Base-by-base conservation (phyloP, 2,329 filamentous ascomycete genomes). In the Aspergillus candidus region DNA sequence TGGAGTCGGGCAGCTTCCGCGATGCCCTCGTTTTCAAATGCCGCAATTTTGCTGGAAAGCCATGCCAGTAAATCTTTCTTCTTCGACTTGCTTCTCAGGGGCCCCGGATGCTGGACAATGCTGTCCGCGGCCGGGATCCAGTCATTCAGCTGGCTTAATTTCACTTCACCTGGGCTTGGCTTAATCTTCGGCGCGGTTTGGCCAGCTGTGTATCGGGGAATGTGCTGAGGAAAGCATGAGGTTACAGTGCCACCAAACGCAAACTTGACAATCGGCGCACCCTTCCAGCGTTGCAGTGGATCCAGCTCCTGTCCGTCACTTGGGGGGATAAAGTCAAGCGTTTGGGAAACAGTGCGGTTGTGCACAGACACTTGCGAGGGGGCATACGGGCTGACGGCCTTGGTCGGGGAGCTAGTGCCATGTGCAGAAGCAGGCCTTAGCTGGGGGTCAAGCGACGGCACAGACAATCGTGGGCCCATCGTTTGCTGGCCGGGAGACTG, bases 41-140 rank as follows among this genome's bases (percentile, higher is more conserved):
- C 71, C 32, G 87, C 83, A 44, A 97, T 91, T 41, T 84, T 88
- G 47, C 77, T 72, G 4, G 76, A 78, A 35, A 98, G 73, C 93
- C 94, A 98, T 2, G 80, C 68, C 35, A 90, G 56, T 0, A 88
- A 79, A 43, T 98, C 91, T 71, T 97, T 98, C 75, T 98, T 98
- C 74, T 95, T 97, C 1, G 83, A 82, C 62, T 96, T 97, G 33
- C 82, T 78, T 65, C 85, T 89, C 22, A 98, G 71, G 3, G 94
- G 93, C 0, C 93, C 93, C 0, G 93, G 93, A 58, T 97, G 97
- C 54, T 83, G 88, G 13, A 80, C 77, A 38, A 93, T 71, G 2
- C 82, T 78, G 30, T 93, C 88, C 17, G 80, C 73, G 7, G 89
- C 71, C 4, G 86, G 82, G 35, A 87, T 71, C 27, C 88, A 73